Evolutionary conservation across 108 stramenopile species (phyloP).

Genomic region (Fistulifera solaris): DNA sequence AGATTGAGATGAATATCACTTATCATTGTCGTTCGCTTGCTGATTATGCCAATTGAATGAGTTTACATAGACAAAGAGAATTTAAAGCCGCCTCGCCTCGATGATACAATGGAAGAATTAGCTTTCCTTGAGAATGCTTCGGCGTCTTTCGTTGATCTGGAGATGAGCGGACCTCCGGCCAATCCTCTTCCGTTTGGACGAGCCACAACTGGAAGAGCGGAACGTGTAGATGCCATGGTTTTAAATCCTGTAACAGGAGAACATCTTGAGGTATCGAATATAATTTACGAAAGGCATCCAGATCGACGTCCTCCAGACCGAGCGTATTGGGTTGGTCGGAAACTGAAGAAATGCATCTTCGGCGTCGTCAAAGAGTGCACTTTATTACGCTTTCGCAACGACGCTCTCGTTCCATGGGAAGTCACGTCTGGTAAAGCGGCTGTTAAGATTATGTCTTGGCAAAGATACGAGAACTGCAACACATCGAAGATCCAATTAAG

Average conservation of each 20-base stretch:
- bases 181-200: slow-evolving; percentile 33
- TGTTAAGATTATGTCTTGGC: slow-evolving; percentile 71
- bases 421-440: slow-evolving; percentile 57
- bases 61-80: neutral
- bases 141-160: slow-evolving; percentile 37
- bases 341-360: slow-evolving; percentile 72
- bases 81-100: neutral
- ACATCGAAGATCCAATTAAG: slow-evolving; percentile 79
- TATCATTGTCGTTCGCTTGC: too few species aligned
- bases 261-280: slow-evolving; percentile 45
- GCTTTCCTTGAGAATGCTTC: slow-evolving; percentile 44
- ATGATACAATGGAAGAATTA: slow-evolving; percentile 23
- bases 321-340: slow-evolving; percentile 70
- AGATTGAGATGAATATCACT: too few species aligned
- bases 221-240: slow-evolving; percentile 53
- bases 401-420: slow-evolving; percentile 55
- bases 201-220: slow-evolving; percentile 33
- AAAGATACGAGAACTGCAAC: slow-evolving; percentile 36
- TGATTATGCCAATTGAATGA: too few species aligned
- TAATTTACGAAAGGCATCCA: slow-evolving; percentile 49
- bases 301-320: slow-evolving; percentile 47
- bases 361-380: slow-evolving; percentile 71
- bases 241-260: slow-evolving; percentile 50
- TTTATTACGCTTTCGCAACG: slow-evolving; percentile 43
- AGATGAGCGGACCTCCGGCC: slow-evolving; percentile 30